Evolutionary conservation across 352 stramenopile species (phyloP).

Genomic region (Sclerospora graminicola): DNA sequence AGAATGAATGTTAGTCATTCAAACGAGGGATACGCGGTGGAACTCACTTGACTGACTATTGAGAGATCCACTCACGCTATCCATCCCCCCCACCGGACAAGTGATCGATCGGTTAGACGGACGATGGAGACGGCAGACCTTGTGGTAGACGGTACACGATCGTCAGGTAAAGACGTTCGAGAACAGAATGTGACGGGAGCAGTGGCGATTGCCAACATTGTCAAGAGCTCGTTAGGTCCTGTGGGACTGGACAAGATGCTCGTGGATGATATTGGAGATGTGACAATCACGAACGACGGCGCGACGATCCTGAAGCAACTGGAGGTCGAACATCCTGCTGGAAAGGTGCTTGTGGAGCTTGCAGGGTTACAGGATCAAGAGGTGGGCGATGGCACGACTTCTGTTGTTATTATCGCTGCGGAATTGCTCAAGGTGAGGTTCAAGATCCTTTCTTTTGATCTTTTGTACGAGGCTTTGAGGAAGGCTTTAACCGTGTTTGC

Average conservation of each 20-base stretch:
- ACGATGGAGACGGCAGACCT: constrained; percentile 66
- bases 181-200: constrained; percentile 96
- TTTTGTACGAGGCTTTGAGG: too few relatives aligned
- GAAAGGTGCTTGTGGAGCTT: constrained; percentile 97
- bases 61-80: too few relatives aligned
- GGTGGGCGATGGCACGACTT: constrained; percentile 99
- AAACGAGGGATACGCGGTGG: background rate
- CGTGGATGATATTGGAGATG: constrained; percentile 96
- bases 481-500: background rate
- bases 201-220: constrained; percentile 99
- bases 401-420: constrained; percentile 97
- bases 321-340: constrained; percentile 98
- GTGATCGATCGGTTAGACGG: background rate
- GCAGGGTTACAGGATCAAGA: constrained; percentile 98
- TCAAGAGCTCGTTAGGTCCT: constrained; percentile 97
- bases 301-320: constrained; percentile 99
- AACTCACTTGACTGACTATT: background rate
- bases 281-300: constrained; percentile 99
- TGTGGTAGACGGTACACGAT: constrained; percentile 86
- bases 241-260: constrained; percentile 99
- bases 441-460: constrained; percentile 14
- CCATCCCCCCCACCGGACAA: too few relatives aligned
- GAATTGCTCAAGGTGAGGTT: constrained; percentile 88
- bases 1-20: constrained; percentile 8
- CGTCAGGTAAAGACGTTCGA: constrained; percentile 89